A percentile compares a stretch with the other conserved stretches of the same genome.
Conservation (phyloP, 371 early-diverging fungal genomes). For the Parasitella parasitica region DNA sequence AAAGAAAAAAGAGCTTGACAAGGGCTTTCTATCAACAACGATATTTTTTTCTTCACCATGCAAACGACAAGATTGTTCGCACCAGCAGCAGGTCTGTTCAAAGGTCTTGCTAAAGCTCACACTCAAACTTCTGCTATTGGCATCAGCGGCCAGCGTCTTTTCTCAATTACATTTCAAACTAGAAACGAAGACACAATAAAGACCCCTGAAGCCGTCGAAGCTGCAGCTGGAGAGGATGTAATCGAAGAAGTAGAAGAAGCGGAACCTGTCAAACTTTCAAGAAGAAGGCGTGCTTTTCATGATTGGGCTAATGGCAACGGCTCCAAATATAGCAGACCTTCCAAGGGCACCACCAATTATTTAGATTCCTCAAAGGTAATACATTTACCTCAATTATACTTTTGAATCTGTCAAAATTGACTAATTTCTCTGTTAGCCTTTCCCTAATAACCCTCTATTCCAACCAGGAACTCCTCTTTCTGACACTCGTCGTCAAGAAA, state of each 20-base stretch:
- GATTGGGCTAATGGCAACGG: conserved; percentile 44
- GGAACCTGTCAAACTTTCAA: conserved; percentile 43
- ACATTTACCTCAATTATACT: too few species aligned
- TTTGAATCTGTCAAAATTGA: neutral
- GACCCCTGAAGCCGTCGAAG: conserved; percentile 26
- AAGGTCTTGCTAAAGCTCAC: neutral
- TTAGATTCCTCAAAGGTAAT: conserved; percentile 19
- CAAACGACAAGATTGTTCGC: conserved; percentile 12
- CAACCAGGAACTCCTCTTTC: conserved; percentile 78
- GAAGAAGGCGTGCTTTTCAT: conserved; percentile 44
- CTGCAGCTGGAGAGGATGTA: conserved; percentile 13
- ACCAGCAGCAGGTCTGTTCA: conserved; percentile 13
- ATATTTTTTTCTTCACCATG: conserved; percentile 1
- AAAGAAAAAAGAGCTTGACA: conserved; percentile 8
- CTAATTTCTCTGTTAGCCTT: conserved; percentile 58
- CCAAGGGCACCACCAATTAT: conserved; percentile 51
- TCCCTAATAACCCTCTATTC: conserved; percentile 89
- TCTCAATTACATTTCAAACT: conserved; percentile 11
- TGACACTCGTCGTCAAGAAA: conserved; percentile 67
- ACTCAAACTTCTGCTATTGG: neutral
- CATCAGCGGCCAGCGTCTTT: conserved; percentile 13
- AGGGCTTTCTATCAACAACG: conserved; percentile 12
- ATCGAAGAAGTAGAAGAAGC: conserved; percentile 6
- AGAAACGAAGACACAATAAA: conserved; percentile 24
- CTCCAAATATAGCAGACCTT: conserved; percentile 35